Evolutionary conservation across 495 filamentous ascomycete genomes (phyloP), one percentile per base, ranked within the genome.

Genomic region (Chaetomium cochliodes): DNA sequence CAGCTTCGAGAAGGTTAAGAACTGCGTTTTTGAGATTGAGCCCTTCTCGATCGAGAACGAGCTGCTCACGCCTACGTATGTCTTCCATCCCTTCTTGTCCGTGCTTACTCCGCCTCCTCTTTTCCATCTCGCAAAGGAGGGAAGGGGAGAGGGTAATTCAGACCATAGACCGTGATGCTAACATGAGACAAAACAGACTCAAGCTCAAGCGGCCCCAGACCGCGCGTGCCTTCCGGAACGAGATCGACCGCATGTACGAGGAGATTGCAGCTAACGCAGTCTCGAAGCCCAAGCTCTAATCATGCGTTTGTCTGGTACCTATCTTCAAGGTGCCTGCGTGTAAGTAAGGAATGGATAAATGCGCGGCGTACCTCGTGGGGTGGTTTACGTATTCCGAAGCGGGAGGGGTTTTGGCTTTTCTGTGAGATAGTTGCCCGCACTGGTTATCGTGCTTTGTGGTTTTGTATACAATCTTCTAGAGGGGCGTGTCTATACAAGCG

Each of bases 1-100:
- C 61, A 88, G 88, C 44, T 98, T 88, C 68, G 94, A 98, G 84
- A 82, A 86, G 57, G 89, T 98, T 23, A 85, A 81, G 72, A 90
- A 89, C 67, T 83, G 86, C 64, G 78, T 88, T 63, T 76, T 98
- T 58, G 86, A 89, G 71, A 60, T 97, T 22, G 94, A 98, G 58
- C 94, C 94, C 7, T 98, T 98, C 72, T 90, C 87, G 11, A 87
- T 98, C 67, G 94, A 97, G 67, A 98, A 98, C 72, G 89, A 96
- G 78, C 81, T 98, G 28, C 74, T 98, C 75, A 98, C 94, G 18
- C 94, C 94, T 16, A 98, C 94, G 93, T 97, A 84, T 85, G 91
- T 90, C 58, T 51, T 66, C 13, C 20, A 46, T 65, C 49, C 5
- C 60, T 16, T 65, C 55, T 49, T 33, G n/a, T 16, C 16, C 22